Base-by-base conservation (phyloP, 495 filamentous ascomycete genomes). In the Staphylotrichum tortipilum region DNA sequence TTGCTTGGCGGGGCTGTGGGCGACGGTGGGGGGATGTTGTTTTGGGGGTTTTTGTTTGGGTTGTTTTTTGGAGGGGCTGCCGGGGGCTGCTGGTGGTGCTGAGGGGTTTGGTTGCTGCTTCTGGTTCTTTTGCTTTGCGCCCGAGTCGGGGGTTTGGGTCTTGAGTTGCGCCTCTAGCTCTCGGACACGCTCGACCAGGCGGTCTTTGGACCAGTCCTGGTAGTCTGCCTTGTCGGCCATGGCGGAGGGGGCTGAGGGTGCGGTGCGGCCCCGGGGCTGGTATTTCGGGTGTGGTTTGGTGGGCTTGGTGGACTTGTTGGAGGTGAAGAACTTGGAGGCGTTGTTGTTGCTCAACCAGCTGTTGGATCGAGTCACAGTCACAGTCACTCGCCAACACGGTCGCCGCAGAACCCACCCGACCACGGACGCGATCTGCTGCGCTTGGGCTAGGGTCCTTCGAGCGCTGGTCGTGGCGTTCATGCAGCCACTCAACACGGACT, bases 171-270 rank as follows among this genome's bases (percentile, higher is more conserved):
- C 63, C 61, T 94, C 88, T 12, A 94, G 71, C 35, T 75, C 64
- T 9, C 68, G 71, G 26, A 94, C 78, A 3, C 84, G 75, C 48
- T 78, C 61, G 50, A 92, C 76, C 18, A 92, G 72, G 41, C 72
- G 77, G 15, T 78, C 71, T 44, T 78, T 79, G 17, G 76, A 80
- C 86, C 86, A 91, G 31, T 68, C 68, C 12, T 50, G 49, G 53
- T 73, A 74, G 29, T 59, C 52, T 23, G 57, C 31, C n/a, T n/a
- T n/a, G 10, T 57, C 49, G 21, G 56, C 60, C 60, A 66, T 68
- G n/a, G n/a, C n/a, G n/a, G n/a, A 36, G 18, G 7, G 21, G 34
- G 15, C 2, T 36, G 14, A 21, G 3, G 3, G 1, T 4, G 24
- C 22, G 22, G 17, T 17, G 24, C n/a, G 24, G 21, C 7, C 30